A percentile compares a stretch with the other conserved stretches of the same genome.
phyloP scores from a whole-genome alignment of 2,329 filamentous ascomycete genomes.

The Xylariaceae sp. region DNA sequence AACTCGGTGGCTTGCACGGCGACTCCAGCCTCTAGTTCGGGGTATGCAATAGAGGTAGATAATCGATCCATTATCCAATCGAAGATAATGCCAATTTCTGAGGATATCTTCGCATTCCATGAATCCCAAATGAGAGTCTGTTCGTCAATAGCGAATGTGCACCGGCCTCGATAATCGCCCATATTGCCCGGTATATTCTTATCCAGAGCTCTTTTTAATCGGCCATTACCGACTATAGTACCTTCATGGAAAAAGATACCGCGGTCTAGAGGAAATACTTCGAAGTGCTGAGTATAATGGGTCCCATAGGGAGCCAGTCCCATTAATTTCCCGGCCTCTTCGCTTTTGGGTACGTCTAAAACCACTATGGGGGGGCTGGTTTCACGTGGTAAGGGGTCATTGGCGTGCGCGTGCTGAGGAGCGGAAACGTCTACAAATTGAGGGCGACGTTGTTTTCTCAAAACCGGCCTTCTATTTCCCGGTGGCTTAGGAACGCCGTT shows the following conservation, averaged over 20 bases:
- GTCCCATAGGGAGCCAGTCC: slow-evolving; percentile 59
- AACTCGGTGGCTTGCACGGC: slow-evolving; percentile 40
- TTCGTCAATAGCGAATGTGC: slow-evolving; percentile 45
- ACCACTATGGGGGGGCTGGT: slow-evolving; percentile 23
- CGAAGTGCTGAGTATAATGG: slow-evolving; percentile 59
- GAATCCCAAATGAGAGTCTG: slow-evolving; percentile 50
- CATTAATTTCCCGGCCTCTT: slow-evolving; percentile 39
- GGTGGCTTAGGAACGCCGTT: not conserved
- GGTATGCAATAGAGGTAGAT: slow-evolving; percentile 19
- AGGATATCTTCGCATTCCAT: slow-evolving; percentile 57
- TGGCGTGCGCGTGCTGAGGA: slow-evolving; percentile 50
- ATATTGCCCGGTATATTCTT: slow-evolving; percentile 30
- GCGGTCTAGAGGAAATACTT: slow-evolving; percentile 53
- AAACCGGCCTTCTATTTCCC: slow-evolving; percentile 22
- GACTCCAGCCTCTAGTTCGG: slow-evolving; percentile 18
- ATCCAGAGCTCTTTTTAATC: slow-evolving; percentile 40
- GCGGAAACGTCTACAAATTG: slow-evolving; percentile 46
- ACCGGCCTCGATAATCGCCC: slow-evolving; percentile 31
- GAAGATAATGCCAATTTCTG: slow-evolving; percentile 58
- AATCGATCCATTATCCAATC: slow-evolving; percentile 53
- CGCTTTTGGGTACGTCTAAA: slow-evolving; percentile 18
- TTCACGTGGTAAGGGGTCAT: slow-evolving; percentile 46
- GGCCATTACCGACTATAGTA: slow-evolving; percentile 55
- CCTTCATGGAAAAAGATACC: slow-evolving; percentile 57
- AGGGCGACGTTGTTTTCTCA: slow-evolving; percentile 45